These are phyloP conservation scores for Amborella trichopoda DNA, from an alignment of 164 flowering plant genomes.

Conservation along the genomic window DNA sequence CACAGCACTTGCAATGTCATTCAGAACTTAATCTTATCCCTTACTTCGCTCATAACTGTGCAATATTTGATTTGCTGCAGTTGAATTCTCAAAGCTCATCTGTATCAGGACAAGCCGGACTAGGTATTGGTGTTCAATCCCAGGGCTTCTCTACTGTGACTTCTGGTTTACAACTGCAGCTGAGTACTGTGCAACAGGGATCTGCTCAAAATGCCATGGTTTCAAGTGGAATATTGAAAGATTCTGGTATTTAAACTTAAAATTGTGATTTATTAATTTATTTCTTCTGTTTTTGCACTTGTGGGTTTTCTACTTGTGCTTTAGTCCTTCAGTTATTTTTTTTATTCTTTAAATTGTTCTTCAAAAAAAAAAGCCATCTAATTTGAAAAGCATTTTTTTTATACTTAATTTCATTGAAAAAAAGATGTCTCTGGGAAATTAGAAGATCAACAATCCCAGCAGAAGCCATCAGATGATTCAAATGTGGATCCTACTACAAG, in stretches of 20 bases:
- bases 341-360: constrained; percentile 33
- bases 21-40: no score
- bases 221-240: no score
- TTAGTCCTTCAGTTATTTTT: neutral
- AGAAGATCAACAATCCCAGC: constrained; percentile 65
- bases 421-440: constrained; percentile 21
- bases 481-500: constrained; percentile 30
- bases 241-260: no score
- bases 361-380: no score
- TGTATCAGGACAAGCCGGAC: constrained; percentile 50
- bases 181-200: constrained; percentile 41
- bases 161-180: constrained; percentile 43
- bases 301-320: no score
- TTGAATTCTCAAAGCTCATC: constrained; percentile 70
- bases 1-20: no score
- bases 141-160: constrained; percentile 35
- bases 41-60: no score
- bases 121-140: constrained; percentile 60
- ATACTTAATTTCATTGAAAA: no score
- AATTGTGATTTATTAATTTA: no score
- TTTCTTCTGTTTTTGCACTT: no score
- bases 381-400: no score
- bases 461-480: constrained; percentile 45
- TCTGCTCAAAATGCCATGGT: constrained; percentile 36
- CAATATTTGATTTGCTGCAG: constrained; percentile 24